These are phyloP conservation scores for Sporobolomyces roseus DNA, from an alignment of 768 basidiomycete species.

Conservation along the genomic window DNA sequence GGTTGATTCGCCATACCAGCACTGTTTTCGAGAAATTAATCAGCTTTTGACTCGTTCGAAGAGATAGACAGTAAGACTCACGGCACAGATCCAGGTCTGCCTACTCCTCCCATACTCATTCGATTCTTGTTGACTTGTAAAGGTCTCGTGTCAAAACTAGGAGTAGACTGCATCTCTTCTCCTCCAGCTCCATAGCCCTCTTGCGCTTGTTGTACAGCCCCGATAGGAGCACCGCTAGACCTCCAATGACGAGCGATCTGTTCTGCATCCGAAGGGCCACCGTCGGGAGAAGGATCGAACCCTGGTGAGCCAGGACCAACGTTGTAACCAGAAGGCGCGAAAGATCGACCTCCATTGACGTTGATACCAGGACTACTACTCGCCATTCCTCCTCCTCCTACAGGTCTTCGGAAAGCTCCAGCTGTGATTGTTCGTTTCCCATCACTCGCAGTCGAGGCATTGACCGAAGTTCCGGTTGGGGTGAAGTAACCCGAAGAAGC, in stretches of 20 bases:
- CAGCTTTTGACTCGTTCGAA: too few relatives aligned
- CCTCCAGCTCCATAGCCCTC: neutral
- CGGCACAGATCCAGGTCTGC: slow-evolving; percentile 17
- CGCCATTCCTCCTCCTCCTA: neutral
- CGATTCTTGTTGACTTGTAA: slow-evolving; percentile 26
- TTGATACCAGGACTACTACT: neutral
- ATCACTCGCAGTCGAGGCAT: neutral
- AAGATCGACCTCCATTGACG: neutral
- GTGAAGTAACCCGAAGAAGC: slow-evolving; percentile 23
- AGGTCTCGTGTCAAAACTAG: slow-evolving; percentile 32
- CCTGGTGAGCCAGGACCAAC: neutral
- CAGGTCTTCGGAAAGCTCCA: slow-evolving; percentile 31
- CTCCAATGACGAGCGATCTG: slow-evolving; percentile 23
- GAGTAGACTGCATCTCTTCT: slow-evolving; percentile 7
- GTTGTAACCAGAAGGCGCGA: slow-evolving; percentile 26
- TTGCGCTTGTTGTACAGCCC: too few relatives aligned
- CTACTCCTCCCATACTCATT: slow-evolving; percentile 3
- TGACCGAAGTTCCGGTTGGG: neutral
- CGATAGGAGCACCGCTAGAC: neutral
- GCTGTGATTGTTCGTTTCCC: slow-evolving; percentile 33
- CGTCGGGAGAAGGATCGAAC: neutral
- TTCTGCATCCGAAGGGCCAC: slow-evolving; percentile 24
- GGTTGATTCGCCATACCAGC: too few relatives aligned
- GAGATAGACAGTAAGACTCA: neutral
- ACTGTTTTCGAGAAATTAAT: too few relatives aligned